Evolutionary conservation across 2,329 filamentous ascomycete genomes (phyloP), one percentile per base, ranked within the genome.

Genomic region (Penicillium sp.): DNA sequence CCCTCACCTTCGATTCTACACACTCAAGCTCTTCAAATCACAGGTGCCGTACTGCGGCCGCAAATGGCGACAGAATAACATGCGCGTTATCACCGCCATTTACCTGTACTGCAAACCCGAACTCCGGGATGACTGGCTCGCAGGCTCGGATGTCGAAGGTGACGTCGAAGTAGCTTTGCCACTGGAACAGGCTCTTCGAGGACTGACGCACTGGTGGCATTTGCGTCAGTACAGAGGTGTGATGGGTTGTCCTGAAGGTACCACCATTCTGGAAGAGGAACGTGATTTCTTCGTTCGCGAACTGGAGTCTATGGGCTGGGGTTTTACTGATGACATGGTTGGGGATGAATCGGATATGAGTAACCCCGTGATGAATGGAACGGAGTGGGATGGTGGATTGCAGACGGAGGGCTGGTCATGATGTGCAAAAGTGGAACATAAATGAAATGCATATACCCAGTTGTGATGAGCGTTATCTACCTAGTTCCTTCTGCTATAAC

Each of bases 31-130:
- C 0, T 97, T 97, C 86, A 99, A 99, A 75, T 94, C 92, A 57
- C 94, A 99, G 74, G 94, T 99, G 4, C 94, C 94, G 1, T 99
- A 96, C 79, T 97, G 93, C 73, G 93, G 94, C 22, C 88, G 94
- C 42, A 99, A 99, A 77, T 99, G 94, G 94, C 87, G 94, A 14
- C 94, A 97, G 77, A 87, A 87, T 65, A 97, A 99, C 74, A 99
- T 99, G 94, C 89, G 93, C 53, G 92, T 97, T 68, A 99, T 99
- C 69, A 99, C 94, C 0, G 92, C 92, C 3, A 90, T 99, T 1
- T 99, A 97, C 73, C 81, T 99, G 47, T 90, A 96, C 75, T 96
- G 93, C 69, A 84, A 92, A 7, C 93, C 93, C 0, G 93, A 97
- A 72, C 81, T 99, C 44, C 84, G 93, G 27, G 94, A 99, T 69